A percentile compares a stretch with the other conserved stretches of the same genome.
These are phyloP conservation scores for Prunus yedoensis DNA, from an alignment of 331 rosid genomes.

Conservation along the genomic window DNA sequence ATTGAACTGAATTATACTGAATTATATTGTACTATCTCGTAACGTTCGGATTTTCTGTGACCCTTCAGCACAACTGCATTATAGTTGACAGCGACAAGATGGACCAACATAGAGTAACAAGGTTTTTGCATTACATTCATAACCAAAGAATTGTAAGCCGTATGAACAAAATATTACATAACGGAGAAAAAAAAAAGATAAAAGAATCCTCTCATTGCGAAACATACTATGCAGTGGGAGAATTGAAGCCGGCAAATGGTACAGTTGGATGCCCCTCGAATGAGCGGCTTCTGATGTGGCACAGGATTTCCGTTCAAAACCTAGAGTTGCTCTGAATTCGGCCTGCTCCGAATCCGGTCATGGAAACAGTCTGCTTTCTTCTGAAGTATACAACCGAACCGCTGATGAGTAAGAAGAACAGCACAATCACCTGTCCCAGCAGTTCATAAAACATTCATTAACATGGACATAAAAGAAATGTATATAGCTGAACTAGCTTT, in stretches of 20 bases:
- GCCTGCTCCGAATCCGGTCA: constrained; percentile 42
- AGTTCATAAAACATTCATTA: constrained; percentile 5
- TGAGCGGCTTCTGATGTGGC: neutral
- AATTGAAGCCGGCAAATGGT: neutral
- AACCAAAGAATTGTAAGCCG: neutral
- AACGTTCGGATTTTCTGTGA: neutral
- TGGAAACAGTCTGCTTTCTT: constrained; percentile 43
- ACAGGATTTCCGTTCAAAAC: constrained; percentile 33
- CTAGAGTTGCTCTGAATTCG: constrained; percentile 61
- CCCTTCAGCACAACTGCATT: neutral
- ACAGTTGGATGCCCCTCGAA: neutral
- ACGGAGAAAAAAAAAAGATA: neutral
- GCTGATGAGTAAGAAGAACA: constrained; percentile 56
- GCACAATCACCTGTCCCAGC: constrained; percentile 52
- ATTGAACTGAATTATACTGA: neutral
- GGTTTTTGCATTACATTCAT: neutral
- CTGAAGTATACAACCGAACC: constrained; percentile 57
- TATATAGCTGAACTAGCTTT: neutral
- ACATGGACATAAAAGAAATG: neutral
- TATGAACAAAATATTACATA: neutral
- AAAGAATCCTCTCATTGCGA: neutral
- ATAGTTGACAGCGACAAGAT: neutral
- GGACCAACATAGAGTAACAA: neutral
- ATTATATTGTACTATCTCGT: neutral
- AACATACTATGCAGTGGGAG: neutral